Conservation (phyloP, 306 rosid genomes). For the Gastrolobium bilobum region DNA sequence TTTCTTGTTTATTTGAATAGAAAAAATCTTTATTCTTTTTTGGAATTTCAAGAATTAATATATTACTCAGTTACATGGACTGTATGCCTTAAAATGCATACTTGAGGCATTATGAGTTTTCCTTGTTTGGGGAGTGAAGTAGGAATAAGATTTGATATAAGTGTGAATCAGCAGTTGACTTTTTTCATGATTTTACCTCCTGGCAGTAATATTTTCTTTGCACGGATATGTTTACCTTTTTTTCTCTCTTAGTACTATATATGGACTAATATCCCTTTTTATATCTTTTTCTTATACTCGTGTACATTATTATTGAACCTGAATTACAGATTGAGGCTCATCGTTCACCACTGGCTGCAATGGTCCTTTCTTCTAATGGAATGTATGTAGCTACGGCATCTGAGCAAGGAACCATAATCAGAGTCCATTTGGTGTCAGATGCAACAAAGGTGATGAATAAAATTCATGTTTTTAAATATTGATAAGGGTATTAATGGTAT, state of each 20-base stretch:
- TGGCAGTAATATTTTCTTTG: slow-evolving; percentile 29
- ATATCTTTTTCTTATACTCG: slow-evolving; percentile 27
- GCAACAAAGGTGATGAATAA: slow-evolving; percentile 82
- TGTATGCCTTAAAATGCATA: slow-evolving; percentile 37
- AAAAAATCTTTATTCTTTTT: neutral
- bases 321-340: slow-evolving; percentile 90
- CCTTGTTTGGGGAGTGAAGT: slow-evolving; percentile 8
- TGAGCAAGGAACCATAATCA: slow-evolving; percentile 93
- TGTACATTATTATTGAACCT: slow-evolving; percentile 36
- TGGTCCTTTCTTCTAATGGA: slow-evolving; percentile 89
- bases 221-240: neutral
- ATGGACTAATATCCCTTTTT: slow-evolving; percentile 8
- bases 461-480: slow-evolving; percentile 34
- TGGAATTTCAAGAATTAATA: slow-evolving; percentile 29
- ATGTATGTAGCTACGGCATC: slow-evolving; percentile 96
- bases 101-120: slow-evolving; percentile 35
- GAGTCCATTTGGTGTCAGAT: slow-evolving; percentile 91
- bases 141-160: slow-evolving; percentile 24
- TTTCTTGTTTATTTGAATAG: slow-evolving; percentile 24
- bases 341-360: slow-evolving; percentile 80
- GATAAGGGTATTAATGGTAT: slow-evolving; percentile 20
- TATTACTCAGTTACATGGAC: slow-evolving; percentile 34
- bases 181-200: slow-evolving; percentile 35
- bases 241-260: slow-evolving; percentile 5
- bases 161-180: slow-evolving; percentile 21